phyloP scores from a whole-genome alignment of 2,329 filamentous ascomycete genomes.

The Ophiosphaerella herpotricha region DNA sequence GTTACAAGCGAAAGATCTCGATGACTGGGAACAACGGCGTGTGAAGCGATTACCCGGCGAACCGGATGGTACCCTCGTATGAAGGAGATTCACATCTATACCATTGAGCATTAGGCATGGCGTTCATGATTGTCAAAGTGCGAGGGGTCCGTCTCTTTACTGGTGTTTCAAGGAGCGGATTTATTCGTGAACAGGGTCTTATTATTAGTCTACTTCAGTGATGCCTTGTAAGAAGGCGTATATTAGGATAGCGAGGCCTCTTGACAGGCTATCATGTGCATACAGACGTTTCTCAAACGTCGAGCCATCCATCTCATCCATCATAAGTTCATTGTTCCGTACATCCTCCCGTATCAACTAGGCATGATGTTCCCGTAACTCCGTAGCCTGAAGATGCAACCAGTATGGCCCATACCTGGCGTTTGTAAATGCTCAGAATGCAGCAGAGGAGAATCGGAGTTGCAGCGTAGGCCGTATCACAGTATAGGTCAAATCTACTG shows the following conservation, averaged over 20 bases:
- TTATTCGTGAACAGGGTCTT: neutral
- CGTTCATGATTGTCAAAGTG: neutral
- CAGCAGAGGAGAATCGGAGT: slow-evolving; percentile 35
- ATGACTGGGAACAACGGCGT: slow-evolving; percentile 96
- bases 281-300: slow-evolving; percentile 13
- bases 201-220: slow-evolving; percentile 22
- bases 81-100: neutral
- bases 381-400: slow-evolving; percentile 24
- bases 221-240: slow-evolving; percentile 9
- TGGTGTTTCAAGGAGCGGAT: too few species aligned
- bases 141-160: neutral
- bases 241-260: slow-evolving; percentile 15
- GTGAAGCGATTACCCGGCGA: slow-evolving; percentile 90
- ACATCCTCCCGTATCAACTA: neutral
- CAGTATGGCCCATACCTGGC: slow-evolving; percentile 36
- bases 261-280: slow-evolving; percentile 9
- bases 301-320: slow-evolving; percentile 12
- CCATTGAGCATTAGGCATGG: neutral
- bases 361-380: slow-evolving; percentile 14
- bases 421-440: slow-evolving; percentile 45
- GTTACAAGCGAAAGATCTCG: slow-evolving; percentile 84
- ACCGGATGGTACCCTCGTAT: slow-evolving; percentile 74
- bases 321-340: slow-evolving; percentile 18
- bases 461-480: slow-evolving; percentile 4
- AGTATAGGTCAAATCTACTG: slow-evolving; percentile 40